These are phyloP conservation scores for Fusarium piperis DNA, from an alignment of 2,329 filamentous ascomycete species.

Conservation along the genomic window DNA sequence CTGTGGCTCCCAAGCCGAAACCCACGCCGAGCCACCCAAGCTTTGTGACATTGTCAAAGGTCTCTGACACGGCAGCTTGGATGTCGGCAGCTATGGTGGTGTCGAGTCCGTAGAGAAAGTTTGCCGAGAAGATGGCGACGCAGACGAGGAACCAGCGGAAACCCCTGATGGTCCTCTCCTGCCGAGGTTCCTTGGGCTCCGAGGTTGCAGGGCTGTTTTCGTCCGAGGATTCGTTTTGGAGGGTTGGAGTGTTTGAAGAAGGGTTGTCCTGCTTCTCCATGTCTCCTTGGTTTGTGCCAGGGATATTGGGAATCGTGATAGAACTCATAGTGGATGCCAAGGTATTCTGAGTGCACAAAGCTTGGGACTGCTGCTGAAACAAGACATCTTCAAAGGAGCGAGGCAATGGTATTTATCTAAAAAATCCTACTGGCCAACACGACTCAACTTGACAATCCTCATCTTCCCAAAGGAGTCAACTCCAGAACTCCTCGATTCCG, in stretches of 20 bases:
- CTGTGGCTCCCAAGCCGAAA: slow-evolving; percentile 29
- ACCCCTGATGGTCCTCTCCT: slow-evolving; percentile 19
- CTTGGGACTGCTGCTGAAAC: background rate
- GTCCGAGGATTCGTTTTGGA: background rate
- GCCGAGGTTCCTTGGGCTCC: slow-evolving; percentile 1
- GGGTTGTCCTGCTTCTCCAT: background rate
- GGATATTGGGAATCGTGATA: background rate
- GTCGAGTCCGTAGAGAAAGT: slow-evolving; percentile 36
- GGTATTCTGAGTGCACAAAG: background rate
- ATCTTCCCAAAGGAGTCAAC: slow-evolving; percentile 11
- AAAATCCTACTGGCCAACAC: background rate
- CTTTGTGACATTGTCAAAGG: slow-evolving; percentile 30
- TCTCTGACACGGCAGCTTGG: slow-evolving; percentile 25
- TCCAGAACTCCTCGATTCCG: slow-evolving; percentile 12
- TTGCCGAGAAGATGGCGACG: slow-evolving; percentile 29
- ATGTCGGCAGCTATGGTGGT: slow-evolving; percentile 32
- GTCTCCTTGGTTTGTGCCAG: background rate
- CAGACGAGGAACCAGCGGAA: slow-evolving; percentile 33
- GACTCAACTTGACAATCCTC: background rate
- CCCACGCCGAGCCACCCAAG: slow-evolving; percentile 32
- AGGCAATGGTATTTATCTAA: slow-evolving; percentile 3
- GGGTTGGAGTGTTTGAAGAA: background rate
- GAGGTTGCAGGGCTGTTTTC: background rate
- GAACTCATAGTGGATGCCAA: background rate
- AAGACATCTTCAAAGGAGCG: background rate